These are phyloP conservation scores for Tubosaeta brunneosetosa DNA, from an alignment of 768 basidiomycete species.

Conservation along the genomic window DNA sequence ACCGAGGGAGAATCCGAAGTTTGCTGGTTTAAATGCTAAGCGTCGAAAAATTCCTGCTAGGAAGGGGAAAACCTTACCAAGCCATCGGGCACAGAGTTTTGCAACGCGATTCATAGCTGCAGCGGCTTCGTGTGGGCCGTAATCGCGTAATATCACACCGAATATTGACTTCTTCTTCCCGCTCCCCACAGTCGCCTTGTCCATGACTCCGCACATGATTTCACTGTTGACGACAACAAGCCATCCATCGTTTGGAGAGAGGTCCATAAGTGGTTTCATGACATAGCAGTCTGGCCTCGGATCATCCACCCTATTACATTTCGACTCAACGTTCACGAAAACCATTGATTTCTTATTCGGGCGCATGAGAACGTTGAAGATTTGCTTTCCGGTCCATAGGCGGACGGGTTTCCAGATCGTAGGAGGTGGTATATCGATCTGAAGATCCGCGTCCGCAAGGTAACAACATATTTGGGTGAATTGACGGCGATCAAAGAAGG, in stretches of 20 bases:
- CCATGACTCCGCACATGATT: conserved; percentile 99
- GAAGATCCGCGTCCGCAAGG: conserved; percentile 82
- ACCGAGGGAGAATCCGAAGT: conserved; percentile 95
- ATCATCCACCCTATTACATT: conserved; percentile 87
- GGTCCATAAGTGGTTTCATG: conserved; percentile 66
- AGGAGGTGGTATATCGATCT: conserved; percentile 95
- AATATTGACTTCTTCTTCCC: conserved; percentile 99
- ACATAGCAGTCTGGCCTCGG: conserved; percentile 61
- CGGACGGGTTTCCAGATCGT: conserved; percentile 89
- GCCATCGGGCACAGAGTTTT: conserved; percentile 90
- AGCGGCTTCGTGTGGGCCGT: conserved; percentile 91
- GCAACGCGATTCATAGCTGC: conserved; percentile 94
- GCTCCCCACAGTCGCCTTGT: conserved; percentile 95
- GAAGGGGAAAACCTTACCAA: conserved; percentile 50
- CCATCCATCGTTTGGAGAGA: conserved; percentile 97
- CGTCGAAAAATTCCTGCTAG: neutral
- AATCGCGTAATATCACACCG: conserved; percentile 95
- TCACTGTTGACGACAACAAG: conserved; percentile 96
- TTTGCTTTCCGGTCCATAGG: conserved; percentile 97
- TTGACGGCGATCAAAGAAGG: conserved; percentile 88
- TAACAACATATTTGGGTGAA: conserved; percentile 97
- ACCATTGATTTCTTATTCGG: conserved; percentile 83
- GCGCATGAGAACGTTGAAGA: conserved; percentile 96
- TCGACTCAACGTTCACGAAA: conserved; percentile 91
- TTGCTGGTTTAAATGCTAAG: conserved; percentile 54